phyloP scores from a whole-genome alignment of 148 eudicot species.

The Vaccinium corymbosum region DNA sequence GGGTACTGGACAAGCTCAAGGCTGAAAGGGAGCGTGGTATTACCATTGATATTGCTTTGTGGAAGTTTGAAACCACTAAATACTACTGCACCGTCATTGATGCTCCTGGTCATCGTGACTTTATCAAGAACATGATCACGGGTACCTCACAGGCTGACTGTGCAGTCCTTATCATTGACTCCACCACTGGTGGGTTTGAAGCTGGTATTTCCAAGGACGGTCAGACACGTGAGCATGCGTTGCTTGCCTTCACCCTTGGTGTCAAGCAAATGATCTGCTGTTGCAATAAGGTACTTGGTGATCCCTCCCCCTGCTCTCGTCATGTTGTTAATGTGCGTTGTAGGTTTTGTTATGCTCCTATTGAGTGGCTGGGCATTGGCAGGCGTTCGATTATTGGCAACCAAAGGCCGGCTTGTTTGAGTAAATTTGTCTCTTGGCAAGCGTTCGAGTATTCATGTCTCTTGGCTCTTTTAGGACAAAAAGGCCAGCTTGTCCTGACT shows the following conservation, averaged over 20 bases:
- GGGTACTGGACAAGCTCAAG: constrained; percentile 51
- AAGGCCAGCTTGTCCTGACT: neutral
- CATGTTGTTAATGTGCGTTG: neutral
- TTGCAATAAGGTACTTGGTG: constrained; percentile 36
- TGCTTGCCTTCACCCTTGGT: constrained; percentile 43
- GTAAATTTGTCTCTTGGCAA: neutral
- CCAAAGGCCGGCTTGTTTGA: neutral
- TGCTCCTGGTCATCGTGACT: constrained; percentile 49
- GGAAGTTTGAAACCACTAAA: constrained; percentile 48
- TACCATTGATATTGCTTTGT: constrained; percentile 42
- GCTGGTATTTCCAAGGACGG: constrained; percentile 53
- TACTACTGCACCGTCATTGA: constrained; percentile 51
- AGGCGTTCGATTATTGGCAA: neutral
- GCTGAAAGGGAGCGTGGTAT: constrained; percentile 52
- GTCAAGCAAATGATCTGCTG: constrained; percentile 47
- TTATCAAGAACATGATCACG: constrained; percentile 50
- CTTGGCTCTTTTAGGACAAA: neutral
- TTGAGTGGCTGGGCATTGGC: neutral
- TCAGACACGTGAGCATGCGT: constrained; percentile 50
- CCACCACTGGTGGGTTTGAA: constrained; percentile 50
- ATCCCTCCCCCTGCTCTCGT: neutral
- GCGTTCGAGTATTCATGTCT: neutral
- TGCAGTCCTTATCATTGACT: constrained; percentile 45
- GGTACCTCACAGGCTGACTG: constrained; percentile 50
- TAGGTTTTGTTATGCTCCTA: neutral